Evolutionary conservation across 164 flowering plant genomes (phyloP), one percentile per base, ranked within the genome.

Genomic region (Vitis amurensis): DNA sequence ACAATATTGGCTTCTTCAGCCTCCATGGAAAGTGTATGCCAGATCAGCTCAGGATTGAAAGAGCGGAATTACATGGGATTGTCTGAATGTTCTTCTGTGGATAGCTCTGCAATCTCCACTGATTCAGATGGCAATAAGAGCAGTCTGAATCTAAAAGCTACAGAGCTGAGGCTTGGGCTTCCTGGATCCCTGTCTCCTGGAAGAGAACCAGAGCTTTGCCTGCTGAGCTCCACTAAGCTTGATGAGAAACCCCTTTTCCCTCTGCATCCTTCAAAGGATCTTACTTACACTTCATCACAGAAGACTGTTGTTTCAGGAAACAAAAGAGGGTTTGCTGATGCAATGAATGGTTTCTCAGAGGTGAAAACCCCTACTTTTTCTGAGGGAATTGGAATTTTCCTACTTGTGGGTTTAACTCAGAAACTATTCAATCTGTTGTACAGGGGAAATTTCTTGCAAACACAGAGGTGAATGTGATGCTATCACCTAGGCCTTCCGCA

Each of bases 301-400:
- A 82, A 77, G 65, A 67, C 14, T 59, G 61, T 71, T 59, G 78
- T 77, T 31, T 78, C 77, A 0, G 83, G 88, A 37, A 79, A 68
- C 68, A 85, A 85, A 74, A 79, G 88, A 68, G 86, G 86, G 11
- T 85, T 83, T 65, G 77, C 84, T 67, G 88, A 81, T 76, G 84
- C 83, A 19, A 85, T 85, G 83, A 73, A 80, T 59, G 81, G 76
- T 1, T 78, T 74, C 72, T 68, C 80, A 9, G 76, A 79, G 79
- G 77, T 74, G 55, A 79, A 64, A 65, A 27, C 6, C 11, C 4
- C 63, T 69, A 44, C 31, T 9, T 64, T 44, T 50, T 23, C 15
- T 56, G 71, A 63, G 61, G 58, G 59, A 29, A 50, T 52, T 61
- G 49, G 53, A 17, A 64, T 67, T 51, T 51, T 56, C 61, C 63